Conservation (phyloP, 306 rosid genomes). For the Lablab purpureus region DNA sequence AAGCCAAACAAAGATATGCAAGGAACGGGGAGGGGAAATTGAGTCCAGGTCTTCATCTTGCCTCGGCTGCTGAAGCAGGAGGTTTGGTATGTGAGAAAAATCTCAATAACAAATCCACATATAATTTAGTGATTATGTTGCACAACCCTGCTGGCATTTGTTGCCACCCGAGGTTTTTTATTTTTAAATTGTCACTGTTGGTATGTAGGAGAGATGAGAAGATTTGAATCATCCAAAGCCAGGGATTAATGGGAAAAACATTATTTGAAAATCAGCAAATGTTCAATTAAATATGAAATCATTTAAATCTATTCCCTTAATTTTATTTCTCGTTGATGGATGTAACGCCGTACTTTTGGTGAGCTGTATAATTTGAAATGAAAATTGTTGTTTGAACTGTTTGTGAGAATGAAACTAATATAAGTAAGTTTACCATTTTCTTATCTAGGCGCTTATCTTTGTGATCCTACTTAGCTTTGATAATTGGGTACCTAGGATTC, state of each 20-base stretch:
- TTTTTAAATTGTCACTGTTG: not conserved
- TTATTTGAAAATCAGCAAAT: not conserved
- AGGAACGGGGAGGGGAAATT: slow-evolving; percentile 69
- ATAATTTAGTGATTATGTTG: slow-evolving; percentile 19
- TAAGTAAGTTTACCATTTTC: slow-evolving; percentile 12
- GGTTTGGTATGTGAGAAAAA: slow-evolving; percentile 74
- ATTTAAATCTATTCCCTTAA: not conserved
- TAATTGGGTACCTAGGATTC: slow-evolving; percentile 31
- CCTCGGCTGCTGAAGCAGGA: slow-evolving; percentile 99
- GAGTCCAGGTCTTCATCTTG: slow-evolving; percentile 86
- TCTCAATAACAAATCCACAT: slow-evolving; percentile 16
- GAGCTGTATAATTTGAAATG: slow-evolving; percentile 36
- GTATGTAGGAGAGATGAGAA: slow-evolving; percentile 23
- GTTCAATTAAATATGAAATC: not conserved
- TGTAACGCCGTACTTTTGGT: not conserved
- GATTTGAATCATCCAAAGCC: not conserved
- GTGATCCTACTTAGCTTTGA: slow-evolving; percentile 31
- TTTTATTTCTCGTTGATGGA: not conserved
- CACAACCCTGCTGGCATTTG: slow-evolving; percentile 34
- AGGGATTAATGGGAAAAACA: not conserved
- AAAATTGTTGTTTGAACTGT: slow-evolving; percentile 18
- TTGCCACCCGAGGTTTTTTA: slow-evolving; percentile 30
- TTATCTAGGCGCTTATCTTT: slow-evolving; percentile 29
- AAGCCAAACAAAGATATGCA: slow-evolving; percentile 85
- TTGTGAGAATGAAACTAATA: slow-evolving; percentile 36